A percentile compares a stretch with the other conserved stretches of the same genome.
Evolutionary conservation across 768 basidiomycete genomes (phyloP).

Genomic region (Cyclocybe cylindracea): DNA sequence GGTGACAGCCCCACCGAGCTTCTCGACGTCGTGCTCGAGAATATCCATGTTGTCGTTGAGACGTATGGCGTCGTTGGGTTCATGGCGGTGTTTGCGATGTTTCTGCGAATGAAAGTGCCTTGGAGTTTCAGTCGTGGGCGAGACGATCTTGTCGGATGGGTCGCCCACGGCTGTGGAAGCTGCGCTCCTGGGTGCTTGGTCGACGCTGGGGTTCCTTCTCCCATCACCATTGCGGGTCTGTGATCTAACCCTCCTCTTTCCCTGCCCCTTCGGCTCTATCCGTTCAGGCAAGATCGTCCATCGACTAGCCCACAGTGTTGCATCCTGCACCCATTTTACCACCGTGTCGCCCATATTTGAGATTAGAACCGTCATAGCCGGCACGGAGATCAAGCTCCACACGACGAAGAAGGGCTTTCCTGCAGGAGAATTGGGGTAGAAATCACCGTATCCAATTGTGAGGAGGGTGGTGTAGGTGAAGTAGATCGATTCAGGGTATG

Average conservation of each 20-base stretch:
- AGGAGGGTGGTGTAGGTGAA: conserved; percentile 39
- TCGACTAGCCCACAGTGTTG: conserved; percentile 29
- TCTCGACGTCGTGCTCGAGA: too few relatives aligned
- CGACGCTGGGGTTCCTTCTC: not conserved
- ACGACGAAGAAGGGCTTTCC: conserved; percentile 43
- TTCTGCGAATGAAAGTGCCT: not conserved
- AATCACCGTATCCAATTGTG: conserved; percentile 47
- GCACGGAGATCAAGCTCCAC: conserved; percentile 41
- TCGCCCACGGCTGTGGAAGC: not conserved
- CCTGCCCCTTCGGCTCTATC: conserved; percentile 1
- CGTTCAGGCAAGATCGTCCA: conserved; percentile 29
- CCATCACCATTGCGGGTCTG: not conserved
- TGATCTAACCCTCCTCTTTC: conserved; percentile 13
- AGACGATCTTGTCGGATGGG: not conserved
- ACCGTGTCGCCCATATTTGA: conserved; percentile 54
- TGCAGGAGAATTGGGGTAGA: conserved; percentile 32
- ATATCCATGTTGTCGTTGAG: too few relatives aligned
- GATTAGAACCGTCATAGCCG: conserved; percentile 42
- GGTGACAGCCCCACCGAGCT: too few relatives aligned
- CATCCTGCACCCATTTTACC: conserved; percentile 32
- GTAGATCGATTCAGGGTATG: conserved; percentile 37
- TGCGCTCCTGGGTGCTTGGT: not conserved
- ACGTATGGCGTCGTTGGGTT: conserved; percentile 17
- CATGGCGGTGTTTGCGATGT: not conserved
- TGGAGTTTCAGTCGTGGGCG: not conserved